Evolutionary conservation across 2,329 filamentous ascomycete species (phyloP), one percentile per base, ranked within the genome.

Genomic region (Shiraia bambusicola): DNA sequence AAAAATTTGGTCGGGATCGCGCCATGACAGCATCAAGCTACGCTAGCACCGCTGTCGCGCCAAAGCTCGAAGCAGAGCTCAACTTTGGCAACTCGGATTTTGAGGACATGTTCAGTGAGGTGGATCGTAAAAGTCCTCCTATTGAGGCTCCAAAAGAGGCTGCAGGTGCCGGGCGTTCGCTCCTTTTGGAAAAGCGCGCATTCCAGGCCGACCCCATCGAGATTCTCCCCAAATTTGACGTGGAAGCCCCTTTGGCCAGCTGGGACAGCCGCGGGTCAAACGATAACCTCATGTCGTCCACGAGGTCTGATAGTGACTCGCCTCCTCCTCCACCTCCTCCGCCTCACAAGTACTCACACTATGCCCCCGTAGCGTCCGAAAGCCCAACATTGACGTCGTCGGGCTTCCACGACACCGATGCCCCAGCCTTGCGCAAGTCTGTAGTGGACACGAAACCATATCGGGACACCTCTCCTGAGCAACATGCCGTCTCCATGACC

Each of bases 181-280:
- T 69, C 24, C 57, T 67, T 45, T 56, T 52, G 35, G 60, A 61
- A 38, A 65, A 65, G 54, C 64, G 64, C 25, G 55, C 56, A 42
- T 63, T 63, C 53, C 64, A 67, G 43, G 56, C 64, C 6, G 62
- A 67, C 37, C 72, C 76, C 8, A 72, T 77, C 42, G 69, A 66
- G 34, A 72, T 72, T 37, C 67, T 76, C 50, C 66, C 66, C 40
- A 68, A 69, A 24, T 61, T 69, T 38, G 59, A 71, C 22, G 63
- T 76, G 13, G 74, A 76, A 38, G 63, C 71, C 13, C 75, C 76
- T 12, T 73, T 75, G 38, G 73, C 74, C 49, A 79, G 77, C 19
- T 78, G 74, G 73, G 72, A 71, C 38, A 79, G 76, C 53, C 73
- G 72, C 37, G 70, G 72, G 36, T 78, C 76, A 2, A 68, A 67